Conservation (phyloP, 2,329 filamentous ascomycete genomes). For the Trichoderma koningiopsis region DNA sequence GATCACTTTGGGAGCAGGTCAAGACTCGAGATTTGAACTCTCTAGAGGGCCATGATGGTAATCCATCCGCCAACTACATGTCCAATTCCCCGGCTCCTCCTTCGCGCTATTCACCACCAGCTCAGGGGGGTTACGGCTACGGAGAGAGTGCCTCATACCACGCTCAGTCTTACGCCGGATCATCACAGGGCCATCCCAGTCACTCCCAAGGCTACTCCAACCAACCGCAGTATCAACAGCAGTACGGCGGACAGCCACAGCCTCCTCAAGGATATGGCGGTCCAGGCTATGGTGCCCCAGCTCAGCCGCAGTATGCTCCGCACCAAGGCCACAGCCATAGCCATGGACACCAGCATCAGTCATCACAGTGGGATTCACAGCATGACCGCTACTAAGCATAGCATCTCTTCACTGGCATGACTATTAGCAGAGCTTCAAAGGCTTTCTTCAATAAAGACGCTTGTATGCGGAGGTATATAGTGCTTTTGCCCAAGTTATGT, state of each 20-base stretch:
- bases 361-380: slow-evolving; percentile 42
- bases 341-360: slow-evolving; percentile 32
- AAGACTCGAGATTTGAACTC: slow-evolving; percentile 59
- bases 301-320: slow-evolving; percentile 31
- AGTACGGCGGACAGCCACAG: slow-evolving; percentile 28
- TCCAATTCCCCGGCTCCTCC: slow-evolving; percentile 45
- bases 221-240: slow-evolving; percentile 34
- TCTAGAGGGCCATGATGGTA: slow-evolving; percentile 53
- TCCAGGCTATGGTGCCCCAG: slow-evolving; percentile 29
- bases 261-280: slow-evolving; percentile 29
- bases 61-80: slow-evolving; percentile 41
- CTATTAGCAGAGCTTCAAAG: neutral
- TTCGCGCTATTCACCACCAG: slow-evolving; percentile 35
- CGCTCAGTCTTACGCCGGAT: slow-evolving; percentile 26
- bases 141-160: slow-evolving; percentile 41
- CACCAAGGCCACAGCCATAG: slow-evolving; percentile 25
- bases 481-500: neutral
- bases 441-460: neutral
- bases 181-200: slow-evolving; percentile 32
- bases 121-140: slow-evolving; percentile 46
- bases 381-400: slow-evolving; percentile 42
- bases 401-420: neutral
- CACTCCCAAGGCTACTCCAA: slow-evolving; percentile 14
- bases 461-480: neutral
- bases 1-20: slow-evolving; percentile 64